These are phyloP conservation scores for Blakeslea trispora DNA, from an alignment of 371 early-diverging fungal species.

Conservation along the genomic window DNA sequence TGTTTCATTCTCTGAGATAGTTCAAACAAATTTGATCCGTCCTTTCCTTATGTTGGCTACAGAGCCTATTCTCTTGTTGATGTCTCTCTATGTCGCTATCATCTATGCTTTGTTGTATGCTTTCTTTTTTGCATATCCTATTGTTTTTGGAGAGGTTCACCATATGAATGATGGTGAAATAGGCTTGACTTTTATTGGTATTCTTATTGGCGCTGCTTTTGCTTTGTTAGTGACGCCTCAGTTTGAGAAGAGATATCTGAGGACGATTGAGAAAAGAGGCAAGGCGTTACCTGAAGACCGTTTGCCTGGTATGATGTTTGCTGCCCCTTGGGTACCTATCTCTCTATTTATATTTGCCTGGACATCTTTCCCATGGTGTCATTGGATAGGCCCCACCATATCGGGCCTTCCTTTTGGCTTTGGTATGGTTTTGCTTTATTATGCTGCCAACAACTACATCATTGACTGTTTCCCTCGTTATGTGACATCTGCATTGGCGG, in stretches of 20 bases:
- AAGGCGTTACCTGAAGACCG: conserved; percentile 45
- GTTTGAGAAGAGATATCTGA: conserved; percentile 32
- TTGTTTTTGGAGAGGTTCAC: conserved; percentile 38
- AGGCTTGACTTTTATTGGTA: conserved; percentile 46
- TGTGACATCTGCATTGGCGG: conserved; percentile 47
- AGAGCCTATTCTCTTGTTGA: conserved; percentile 42
- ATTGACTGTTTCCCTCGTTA: conserved; percentile 47
- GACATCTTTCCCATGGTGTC: conserved; percentile 44
- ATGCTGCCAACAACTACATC: conserved; percentile 47
- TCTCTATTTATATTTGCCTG: conserved; percentile 50
- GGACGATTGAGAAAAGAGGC: conserved; percentile 15
- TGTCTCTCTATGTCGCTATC: conserved; percentile 47
- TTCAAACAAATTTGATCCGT: conserved; percentile 38
- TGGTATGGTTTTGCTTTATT: conserved; percentile 48
- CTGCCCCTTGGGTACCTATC: conserved; percentile 43
- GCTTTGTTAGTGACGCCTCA: conserved; percentile 37
- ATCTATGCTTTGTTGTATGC: conserved; percentile 49
- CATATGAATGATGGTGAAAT: conserved; percentile 42
- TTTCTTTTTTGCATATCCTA: conserved; percentile 49
- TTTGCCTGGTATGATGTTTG: conserved; percentile 47
- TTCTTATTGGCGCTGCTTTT: conserved; percentile 37
- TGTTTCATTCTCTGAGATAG: conserved; percentile 28
- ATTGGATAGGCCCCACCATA: conserved; percentile 39
- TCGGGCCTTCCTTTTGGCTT: conserved; percentile 47
- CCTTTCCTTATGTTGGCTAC: conserved; percentile 42